Conservation (phyloP, 345 rosid genomes). For the Moringa oleifera region DNA sequence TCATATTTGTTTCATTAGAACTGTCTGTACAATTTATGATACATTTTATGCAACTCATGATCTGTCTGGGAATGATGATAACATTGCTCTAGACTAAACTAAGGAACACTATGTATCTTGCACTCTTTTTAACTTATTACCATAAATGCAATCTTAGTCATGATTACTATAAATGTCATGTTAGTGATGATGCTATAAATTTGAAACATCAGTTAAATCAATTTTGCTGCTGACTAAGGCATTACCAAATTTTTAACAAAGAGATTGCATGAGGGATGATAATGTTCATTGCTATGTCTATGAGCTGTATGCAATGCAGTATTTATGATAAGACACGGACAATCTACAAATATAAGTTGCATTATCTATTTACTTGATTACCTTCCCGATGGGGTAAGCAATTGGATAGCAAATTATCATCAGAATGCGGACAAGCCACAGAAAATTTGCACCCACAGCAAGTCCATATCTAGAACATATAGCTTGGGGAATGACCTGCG, state of each 20-base stretch:
- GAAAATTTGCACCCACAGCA: constrained; percentile 66
- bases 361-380: constrained; percentile 16
- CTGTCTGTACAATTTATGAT: background rate
- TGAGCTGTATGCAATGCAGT: no score
- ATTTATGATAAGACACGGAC: no score
- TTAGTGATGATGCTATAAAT: background rate
- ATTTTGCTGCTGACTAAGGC: background rate
- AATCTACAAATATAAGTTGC: no score
- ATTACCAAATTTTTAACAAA: no score
- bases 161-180: no score
- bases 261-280: background rate
- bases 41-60: background rate
- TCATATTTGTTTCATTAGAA: background rate
- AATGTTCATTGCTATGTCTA: no score
- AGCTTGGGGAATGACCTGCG: constrained; percentile 76
- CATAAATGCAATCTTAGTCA: background rate
- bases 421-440: constrained; percentile 67
- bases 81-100: no score
- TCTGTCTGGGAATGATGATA: background rate
- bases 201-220: background rate
- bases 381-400: constrained; percentile 82
- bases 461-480: constrained; percentile 79
- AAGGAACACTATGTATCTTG: background rate
- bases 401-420: constrained; percentile 72
- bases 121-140: background rate